Evolutionary conservation across 2,329 filamentous ascomycete genomes (phyloP).

Genomic region (Apiospora koreana): DNA sequence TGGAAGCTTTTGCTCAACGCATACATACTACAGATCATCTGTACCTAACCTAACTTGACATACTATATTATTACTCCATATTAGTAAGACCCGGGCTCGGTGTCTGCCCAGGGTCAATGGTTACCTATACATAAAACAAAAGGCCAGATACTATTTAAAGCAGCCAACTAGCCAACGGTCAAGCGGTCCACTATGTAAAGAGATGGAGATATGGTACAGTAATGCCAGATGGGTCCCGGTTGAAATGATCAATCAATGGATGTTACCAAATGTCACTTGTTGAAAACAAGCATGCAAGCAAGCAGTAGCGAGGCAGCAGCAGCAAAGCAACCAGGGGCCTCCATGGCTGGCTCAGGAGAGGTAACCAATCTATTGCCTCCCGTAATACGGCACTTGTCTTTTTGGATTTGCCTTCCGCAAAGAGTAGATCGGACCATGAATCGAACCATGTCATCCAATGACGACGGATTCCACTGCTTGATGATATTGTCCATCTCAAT

Average conservation of each 20-base stretch:
- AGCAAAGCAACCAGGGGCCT: not conserved
- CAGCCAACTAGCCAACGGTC: not conserved
- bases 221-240: not conserved
- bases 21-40: not conserved
- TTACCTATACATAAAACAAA: not conserved
- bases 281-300: not conserved
- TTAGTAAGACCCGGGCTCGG: no score
- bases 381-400: not conserved
- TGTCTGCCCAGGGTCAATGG: no score
- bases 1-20: no score
- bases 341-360: not conserved
- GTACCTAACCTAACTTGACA: no score
- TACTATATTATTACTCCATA: no score
- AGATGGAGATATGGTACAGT: not conserved
- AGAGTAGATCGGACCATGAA: slow-evolving; percentile 16
- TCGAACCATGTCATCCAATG: slow-evolving; percentile 19
- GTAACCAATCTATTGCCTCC: not conserved
- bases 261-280: not conserved
- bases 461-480: not conserved
- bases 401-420: not conserved
- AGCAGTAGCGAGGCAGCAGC: no score
- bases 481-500: not conserved
- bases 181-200: not conserved
- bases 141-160: not conserved
- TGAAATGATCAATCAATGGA: not conserved